phyloP scores from a whole-genome alignment of 75 land plant species.

The Pseudotsuga menziesii region DNA sequence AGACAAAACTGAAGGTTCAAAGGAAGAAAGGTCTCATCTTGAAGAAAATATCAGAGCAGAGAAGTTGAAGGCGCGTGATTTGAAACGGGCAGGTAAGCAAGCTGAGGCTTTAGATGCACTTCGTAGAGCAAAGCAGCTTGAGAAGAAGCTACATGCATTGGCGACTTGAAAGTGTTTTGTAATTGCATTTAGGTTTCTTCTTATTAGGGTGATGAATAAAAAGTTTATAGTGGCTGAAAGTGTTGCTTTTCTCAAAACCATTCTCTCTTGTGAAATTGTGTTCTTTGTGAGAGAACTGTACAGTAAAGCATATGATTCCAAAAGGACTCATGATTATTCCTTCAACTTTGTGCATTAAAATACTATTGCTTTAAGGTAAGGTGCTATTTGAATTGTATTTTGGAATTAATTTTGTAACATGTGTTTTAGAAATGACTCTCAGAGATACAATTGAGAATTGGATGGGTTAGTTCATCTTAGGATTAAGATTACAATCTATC shows the following conservation, averaged over 20 bases:
- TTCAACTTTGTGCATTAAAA: no score
- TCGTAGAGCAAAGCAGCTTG: constrained; percentile 69
- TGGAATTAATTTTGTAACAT: background rate
- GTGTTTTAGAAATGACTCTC: background rate
- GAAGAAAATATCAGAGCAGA: constrained; percentile 69
- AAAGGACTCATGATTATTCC: background rate
- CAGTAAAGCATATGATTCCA: background rate
- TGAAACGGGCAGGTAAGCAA: constrained; percentile 82
- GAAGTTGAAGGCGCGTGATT: constrained; percentile 69
- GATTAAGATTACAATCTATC: background rate
- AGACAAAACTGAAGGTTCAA: constrained; percentile 6
- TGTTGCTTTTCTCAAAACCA: background rate
- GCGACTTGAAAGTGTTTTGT: constrained; percentile 4
- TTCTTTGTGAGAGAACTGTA: background rate
- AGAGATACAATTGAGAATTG: background rate
- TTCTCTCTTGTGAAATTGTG: background rate
- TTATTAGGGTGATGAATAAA: background rate
- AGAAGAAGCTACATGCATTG: constrained; percentile 65
- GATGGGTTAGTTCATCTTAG: background rate
- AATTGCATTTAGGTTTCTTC: background rate
- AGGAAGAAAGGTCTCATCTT: constrained; percentile 43
- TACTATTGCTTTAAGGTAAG: background rate
- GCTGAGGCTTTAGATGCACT: constrained; percentile 87
- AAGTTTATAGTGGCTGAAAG: background rate
- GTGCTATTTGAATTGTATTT: background rate